These are phyloP conservation scores for Mollisiaceae sp. DNA, from an alignment of 2,329 filamentous ascomycete genomes.

Conservation along the genomic window DNA sequence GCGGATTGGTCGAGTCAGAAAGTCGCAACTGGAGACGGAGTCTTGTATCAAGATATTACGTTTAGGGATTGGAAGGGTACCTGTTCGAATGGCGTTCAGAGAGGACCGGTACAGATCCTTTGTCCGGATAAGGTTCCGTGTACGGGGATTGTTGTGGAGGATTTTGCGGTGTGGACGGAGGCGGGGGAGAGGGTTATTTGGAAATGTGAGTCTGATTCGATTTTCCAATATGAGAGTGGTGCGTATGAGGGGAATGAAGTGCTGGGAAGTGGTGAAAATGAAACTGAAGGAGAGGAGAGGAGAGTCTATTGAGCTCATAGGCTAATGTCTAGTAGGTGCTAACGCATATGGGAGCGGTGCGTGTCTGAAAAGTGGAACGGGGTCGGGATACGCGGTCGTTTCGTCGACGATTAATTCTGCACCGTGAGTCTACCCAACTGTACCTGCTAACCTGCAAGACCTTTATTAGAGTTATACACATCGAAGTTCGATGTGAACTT, in stretches of 20 bases:
- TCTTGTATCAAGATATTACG: slow-evolving; percentile 57
- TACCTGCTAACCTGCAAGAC: background rate
- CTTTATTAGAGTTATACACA: no score
- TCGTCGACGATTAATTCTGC: slow-evolving; percentile 22
- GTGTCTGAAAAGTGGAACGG: slow-evolving; percentile 42
- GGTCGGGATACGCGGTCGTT: slow-evolving; percentile 16
- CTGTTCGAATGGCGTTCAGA: slow-evolving; percentile 52
- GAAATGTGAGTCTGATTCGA: slow-evolving; percentile 47
- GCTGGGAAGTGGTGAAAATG: no score
- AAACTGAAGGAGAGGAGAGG: background rate
- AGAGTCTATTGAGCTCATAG: background rate
- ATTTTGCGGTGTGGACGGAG: slow-evolving; percentile 60
- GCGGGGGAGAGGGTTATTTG: slow-evolving; percentile 48
- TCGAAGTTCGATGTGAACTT: no score
- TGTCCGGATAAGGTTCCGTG: slow-evolving; percentile 59
- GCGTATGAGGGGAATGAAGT: no score
- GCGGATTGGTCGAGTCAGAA: slow-evolving; percentile 51
- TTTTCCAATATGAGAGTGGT: no score
- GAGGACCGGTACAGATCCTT: slow-evolving; percentile 58
- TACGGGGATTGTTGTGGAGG: slow-evolving; percentile 54
- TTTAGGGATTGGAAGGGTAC: slow-evolving; percentile 62
- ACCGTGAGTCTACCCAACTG: slow-evolving; percentile 9
- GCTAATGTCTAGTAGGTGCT: slow-evolving; percentile 27
- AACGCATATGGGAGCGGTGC: slow-evolving; percentile 55
- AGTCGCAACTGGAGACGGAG: slow-evolving; percentile 50